Conservation (phyloP, 805 yeast species). For the Tetrapisispora arboricola region DNA sequence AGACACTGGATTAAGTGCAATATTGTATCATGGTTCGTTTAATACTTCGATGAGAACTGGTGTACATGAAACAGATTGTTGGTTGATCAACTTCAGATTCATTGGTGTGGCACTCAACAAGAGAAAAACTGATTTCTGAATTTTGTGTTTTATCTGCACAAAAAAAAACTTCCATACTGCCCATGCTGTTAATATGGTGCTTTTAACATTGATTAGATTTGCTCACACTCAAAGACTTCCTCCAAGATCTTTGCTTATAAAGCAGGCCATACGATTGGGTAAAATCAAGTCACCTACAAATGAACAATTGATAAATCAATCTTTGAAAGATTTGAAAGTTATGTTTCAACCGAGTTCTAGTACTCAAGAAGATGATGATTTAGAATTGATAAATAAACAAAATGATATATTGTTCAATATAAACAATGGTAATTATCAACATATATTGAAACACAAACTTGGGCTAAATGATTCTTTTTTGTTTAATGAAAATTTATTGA, state of each 20-base stretch:
- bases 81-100: too few relatives aligned
- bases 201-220: neutral
- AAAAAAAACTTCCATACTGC: too few relatives aligned
- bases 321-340: conserved; percentile 19
- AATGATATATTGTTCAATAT: conserved; percentile 5
- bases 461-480: conserved; percentile 1
- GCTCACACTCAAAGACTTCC: conserved; percentile 4
- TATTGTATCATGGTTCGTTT: too few relatives aligned
- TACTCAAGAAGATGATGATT: conserved; percentile 21
- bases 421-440: conserved; percentile 11
- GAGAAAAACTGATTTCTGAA: too few relatives aligned
- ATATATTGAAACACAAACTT: conserved; percentile 9
- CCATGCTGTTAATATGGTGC: too few relatives aligned
- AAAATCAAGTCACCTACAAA: conserved; percentile 3
- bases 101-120: too few relatives aligned
- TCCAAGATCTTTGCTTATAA: conserved; percentile 15
- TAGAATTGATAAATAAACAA: conserved; percentile 5
- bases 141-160: too few relatives aligned
- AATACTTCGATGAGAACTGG: too few relatives aligned
- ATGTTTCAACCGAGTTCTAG: conserved; percentile 18
- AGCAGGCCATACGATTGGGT: conserved; percentile 15
- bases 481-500: conserved; percentile 3
- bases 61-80: too few relatives aligned
- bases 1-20: too few relatives aligned
- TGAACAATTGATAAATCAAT: conserved; percentile 6